Conservation (phyloP, 208 protist genomes). For the Acanthamoeba triangularis region DNA sequence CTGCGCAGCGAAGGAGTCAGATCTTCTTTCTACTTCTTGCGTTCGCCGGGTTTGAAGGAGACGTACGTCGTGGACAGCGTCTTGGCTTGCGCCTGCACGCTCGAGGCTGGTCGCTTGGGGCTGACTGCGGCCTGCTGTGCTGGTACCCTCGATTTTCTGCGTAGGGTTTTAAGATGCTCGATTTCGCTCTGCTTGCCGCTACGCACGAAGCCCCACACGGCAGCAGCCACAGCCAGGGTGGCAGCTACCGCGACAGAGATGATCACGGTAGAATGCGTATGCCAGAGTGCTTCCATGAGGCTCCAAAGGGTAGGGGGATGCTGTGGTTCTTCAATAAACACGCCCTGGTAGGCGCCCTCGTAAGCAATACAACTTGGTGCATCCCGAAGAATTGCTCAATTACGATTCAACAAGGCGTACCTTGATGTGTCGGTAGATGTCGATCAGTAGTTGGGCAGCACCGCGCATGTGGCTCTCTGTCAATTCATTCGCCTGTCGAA, state of each 20-base stretch:
- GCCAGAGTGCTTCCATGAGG: not conserved
- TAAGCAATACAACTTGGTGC: too few relatives aligned
- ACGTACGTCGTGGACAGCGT: not conserved
- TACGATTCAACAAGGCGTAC: too few relatives aligned
- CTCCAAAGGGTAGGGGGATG: not conserved
- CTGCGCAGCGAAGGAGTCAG: not conserved
- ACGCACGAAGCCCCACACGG: not conserved
- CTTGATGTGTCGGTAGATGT: too few relatives aligned
- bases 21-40: not conserved
- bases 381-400: too few relatives aligned
- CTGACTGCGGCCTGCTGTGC: not conserved
- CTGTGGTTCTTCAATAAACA: not conserved
- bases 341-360: too few relatives aligned
- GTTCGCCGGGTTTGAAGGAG: not conserved
- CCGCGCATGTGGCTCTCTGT: too few relatives aligned
- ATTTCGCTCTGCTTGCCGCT: not conserved
- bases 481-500: too few relatives aligned
- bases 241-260: not conserved
- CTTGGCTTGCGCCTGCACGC: not conserved
- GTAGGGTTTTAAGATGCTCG: not conserved
- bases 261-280: not conserved
- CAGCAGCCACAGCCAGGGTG: not conserved
- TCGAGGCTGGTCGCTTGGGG: not conserved
- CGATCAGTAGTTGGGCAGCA: too few relatives aligned
- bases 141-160: not conserved